phyloP scores from a whole-genome alignment of 257 asterid species.

The Nicotiana noctiflora region DNA sequence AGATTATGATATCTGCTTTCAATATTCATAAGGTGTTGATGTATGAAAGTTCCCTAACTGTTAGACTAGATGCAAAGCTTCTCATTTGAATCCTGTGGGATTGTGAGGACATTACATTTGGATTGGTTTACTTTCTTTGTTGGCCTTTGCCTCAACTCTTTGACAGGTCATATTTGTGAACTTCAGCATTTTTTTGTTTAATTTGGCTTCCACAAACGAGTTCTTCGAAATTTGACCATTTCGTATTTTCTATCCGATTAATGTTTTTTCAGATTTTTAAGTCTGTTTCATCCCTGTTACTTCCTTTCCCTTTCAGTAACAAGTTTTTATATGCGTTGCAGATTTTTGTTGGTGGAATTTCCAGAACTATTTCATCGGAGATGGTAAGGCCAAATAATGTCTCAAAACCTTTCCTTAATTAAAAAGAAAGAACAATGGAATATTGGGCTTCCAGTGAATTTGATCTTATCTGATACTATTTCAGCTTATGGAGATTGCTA shows the following conservation, averaged over 20 bases:
- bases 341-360: constrained; percentile 86
- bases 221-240: constrained; percentile 1
- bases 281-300: not conserved
- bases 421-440: not conserved
- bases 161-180: not conserved
- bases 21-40: not conserved
- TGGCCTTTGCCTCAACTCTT: not conserved
- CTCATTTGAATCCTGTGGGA: constrained; percentile 4
- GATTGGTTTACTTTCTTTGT: not conserved
- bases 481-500: constrained; percentile 81
- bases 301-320: constrained; percentile 25
- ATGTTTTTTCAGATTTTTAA: not conserved
- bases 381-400: constrained; percentile 47
- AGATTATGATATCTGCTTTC: not conserved
- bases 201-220: not conserved
- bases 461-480: constrained; percentile 15
- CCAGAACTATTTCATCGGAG: constrained; percentile 55
- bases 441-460: not conserved
- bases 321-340: constrained; percentile 30
- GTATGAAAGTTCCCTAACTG: not conserved
- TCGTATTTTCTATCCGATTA: not conserved
- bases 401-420: not conserved
- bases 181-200: not conserved
- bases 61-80: not conserved
- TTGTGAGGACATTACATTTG: not conserved